A percentile compares a stretch with the other conserved stretches of the same genome.
phyloP scores from a whole-genome alignment of 1,284 basidiomycete genomes.

The Ceratobasidium sp. region DNA sequence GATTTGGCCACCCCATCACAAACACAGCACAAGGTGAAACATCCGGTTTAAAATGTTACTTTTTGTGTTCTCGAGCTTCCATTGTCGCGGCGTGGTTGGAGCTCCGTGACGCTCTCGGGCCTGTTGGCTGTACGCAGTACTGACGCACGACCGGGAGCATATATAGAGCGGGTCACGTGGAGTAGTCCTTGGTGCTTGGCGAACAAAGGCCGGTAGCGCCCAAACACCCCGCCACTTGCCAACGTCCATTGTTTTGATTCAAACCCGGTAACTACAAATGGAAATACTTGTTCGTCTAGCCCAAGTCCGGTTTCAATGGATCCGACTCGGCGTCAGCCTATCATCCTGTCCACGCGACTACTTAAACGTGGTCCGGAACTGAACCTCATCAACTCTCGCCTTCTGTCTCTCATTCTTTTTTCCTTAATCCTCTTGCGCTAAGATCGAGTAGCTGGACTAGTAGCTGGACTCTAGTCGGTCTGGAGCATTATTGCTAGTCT shows the following conservation, averaged over 20 bases:
- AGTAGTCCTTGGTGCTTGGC: conserved; percentile 26
- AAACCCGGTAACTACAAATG: conserved; percentile 9
- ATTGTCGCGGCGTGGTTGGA: conserved; percentile 7
- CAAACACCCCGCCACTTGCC: conserved; percentile 19
- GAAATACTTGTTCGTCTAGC: conserved; percentile 11
- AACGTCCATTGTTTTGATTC: not conserved
- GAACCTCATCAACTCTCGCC: not conserved
- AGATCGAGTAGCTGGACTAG: conserved; percentile 25
- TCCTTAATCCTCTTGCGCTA: not conserved
- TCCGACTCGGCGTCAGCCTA: conserved; percentile 16
- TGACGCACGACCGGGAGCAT: conserved; percentile 11
- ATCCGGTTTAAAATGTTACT: not conserved
- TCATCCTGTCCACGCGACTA: conserved; percentile 19
- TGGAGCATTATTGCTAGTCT: conserved; percentile 16
- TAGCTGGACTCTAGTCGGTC: conserved; percentile 34
- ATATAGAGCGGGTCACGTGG: conserved; percentile 31
- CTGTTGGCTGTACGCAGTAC: not conserved
- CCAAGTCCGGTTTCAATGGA: not conserved
- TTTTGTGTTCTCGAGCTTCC: conserved; percentile 6
- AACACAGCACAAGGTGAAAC: conserved; percentile 2
- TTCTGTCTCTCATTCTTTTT: conserved; percentile 25
- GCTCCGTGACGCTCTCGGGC: not conserved
- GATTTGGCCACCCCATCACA: no score
- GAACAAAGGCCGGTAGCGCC: conserved; percentile 36
- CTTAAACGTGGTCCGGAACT: conserved; percentile 7